A percentile compares a stretch with the other conserved stretches of the same genome.
These are phyloP conservation scores for Amesomyces nigricolor DNA, from an alignment of 2,329 filamentous ascomycete species.

Conservation along the genomic window DNA sequence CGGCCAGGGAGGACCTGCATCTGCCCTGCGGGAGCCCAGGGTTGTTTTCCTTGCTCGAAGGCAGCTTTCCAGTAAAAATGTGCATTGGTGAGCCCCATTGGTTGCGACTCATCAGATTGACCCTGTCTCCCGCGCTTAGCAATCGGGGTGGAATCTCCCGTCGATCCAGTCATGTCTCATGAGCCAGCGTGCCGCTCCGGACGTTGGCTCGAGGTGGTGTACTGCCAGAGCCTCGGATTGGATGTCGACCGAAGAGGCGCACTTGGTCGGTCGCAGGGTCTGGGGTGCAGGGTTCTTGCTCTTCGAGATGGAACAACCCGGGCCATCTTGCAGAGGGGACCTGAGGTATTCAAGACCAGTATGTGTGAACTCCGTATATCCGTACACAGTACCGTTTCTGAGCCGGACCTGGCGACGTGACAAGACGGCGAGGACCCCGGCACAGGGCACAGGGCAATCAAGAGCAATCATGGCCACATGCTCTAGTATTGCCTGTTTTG, in stretches of 20 bases:
- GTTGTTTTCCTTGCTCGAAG: neutral
- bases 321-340: too few species aligned
- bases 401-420: too few species aligned
- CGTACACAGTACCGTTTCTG: too few species aligned
- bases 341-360: too few species aligned
- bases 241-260: neutral
- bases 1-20: neutral
- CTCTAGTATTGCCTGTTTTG: too few species aligned
- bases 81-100: constrained; percentile 7
- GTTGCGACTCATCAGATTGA: neutral
- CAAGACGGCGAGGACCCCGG: too few species aligned
- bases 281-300: neutral
- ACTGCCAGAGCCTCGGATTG: constrained; percentile 1
- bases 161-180: constrained; percentile 11
- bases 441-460: too few species aligned
- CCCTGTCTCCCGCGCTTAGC: constrained; percentile 13
- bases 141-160: constrained; percentile 5
- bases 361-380: too few species aligned
- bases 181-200: neutral
- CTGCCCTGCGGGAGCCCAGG: constrained; percentile 1
- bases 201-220: neutral
- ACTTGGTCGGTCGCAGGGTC: neutral
- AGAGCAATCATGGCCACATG: too few species aligned
- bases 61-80: too few species aligned
- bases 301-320: neutral